Percentiles rank a stretch among this genome's conserved stretches.
Conservation (phyloP, 345 rosid species). For the Heritiera fomes region DNA sequence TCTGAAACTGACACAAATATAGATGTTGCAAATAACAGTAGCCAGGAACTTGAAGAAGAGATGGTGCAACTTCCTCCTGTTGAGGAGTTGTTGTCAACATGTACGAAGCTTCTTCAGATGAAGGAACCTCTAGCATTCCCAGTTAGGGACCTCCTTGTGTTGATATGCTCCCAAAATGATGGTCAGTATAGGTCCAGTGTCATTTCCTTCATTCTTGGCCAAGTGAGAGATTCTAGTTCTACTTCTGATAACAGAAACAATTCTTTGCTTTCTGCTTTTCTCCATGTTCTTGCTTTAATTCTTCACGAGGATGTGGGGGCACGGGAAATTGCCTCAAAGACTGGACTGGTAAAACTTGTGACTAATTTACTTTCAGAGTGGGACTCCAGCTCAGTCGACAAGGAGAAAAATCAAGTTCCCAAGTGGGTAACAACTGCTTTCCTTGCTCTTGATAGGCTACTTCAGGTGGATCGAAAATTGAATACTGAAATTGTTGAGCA, state of each 20-base stretch:
- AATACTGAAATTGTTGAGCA: slow-evolving; percentile 73
- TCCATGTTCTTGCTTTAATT: slow-evolving; percentile 92
- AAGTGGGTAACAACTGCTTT: slow-evolving; percentile 96
- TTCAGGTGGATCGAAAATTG: slow-evolving; percentile 81
- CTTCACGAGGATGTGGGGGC: slow-evolving; percentile 84
- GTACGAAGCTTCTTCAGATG: slow-evolving; percentile 83
- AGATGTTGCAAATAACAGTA: slow-evolving; percentile 47
- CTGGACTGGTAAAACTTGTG: slow-evolving; percentile 73
- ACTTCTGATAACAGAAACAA: slow-evolving; percentile 52
- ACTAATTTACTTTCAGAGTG: slow-evolving; percentile 72
- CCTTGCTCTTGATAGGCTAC: slow-evolving; percentile 88
- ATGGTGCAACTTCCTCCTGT: slow-evolving; percentile 80
- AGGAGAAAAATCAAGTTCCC: slow-evolving; percentile 57
- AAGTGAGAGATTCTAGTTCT: slow-evolving; percentile 59
- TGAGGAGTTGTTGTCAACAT: slow-evolving; percentile 83
- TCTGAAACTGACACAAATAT: slow-evolving; percentile 81
- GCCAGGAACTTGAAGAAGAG: slow-evolving; percentile 67
- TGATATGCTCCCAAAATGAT: slow-evolving; percentile 82
- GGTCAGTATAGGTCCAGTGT: slow-evolving; percentile 82
- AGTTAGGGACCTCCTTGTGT: slow-evolving; percentile 79
- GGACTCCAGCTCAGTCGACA: slow-evolving; percentile 57
- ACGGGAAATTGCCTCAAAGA: slow-evolving; percentile 76
- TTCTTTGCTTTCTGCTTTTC: slow-evolving; percentile 59
- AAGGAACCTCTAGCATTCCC: slow-evolving; percentile 92
- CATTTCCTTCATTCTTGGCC: slow-evolving; percentile 70